Conservation (phyloP, 2,329 filamentous ascomycete species). For the Paraphoma chrysanthemicola region DNA sequence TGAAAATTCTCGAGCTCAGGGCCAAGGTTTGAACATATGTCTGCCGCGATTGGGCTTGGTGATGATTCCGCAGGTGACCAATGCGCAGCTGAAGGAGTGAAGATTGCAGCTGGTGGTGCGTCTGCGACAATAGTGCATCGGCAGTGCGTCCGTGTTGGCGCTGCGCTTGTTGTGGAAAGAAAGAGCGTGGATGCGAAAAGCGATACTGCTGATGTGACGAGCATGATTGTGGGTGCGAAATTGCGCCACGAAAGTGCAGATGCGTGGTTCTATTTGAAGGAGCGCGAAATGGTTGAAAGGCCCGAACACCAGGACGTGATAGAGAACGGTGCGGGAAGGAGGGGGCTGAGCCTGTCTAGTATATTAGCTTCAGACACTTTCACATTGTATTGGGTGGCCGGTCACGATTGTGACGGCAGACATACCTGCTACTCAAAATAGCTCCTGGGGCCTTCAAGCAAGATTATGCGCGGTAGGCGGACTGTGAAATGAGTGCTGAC, state of each 20-base stretch:
- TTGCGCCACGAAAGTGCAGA: neutral
- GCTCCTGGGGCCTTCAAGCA: neutral
- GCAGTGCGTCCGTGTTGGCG: slow-evolving; percentile 36
- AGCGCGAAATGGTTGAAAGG: neutral
- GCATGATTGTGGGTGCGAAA: slow-evolving; percentile 11
- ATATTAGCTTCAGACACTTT: slow-evolving; percentile 4
- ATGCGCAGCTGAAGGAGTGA: slow-evolving; percentile 28
- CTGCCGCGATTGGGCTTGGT: slow-evolving; percentile 15
- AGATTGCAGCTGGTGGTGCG: slow-evolving; percentile 9
- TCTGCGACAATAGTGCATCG: slow-evolving; percentile 34
- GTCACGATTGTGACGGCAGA: neutral
- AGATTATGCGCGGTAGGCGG: neutral
- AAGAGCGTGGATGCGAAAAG: slow-evolving; percentile 16
- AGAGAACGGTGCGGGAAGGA: neutral
- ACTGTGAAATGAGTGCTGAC: neutral
- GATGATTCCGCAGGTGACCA: slow-evolving; percentile 26
- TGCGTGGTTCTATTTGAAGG: neutral
- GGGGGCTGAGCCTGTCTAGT: slow-evolving; percentile 3
- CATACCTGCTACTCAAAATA: neutral
- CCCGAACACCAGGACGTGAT: neutral
- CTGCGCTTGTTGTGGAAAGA: slow-evolving; percentile 24
- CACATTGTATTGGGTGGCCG: neutral
- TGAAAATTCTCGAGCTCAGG: slow-evolving; percentile 35
- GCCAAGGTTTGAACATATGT: slow-evolving; percentile 32
- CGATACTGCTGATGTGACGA: slow-evolving; percentile 14